Base-by-base conservation (phyloP, 495 filamentous ascomycete genomes). In the Achaetomiella virescens region DNA sequence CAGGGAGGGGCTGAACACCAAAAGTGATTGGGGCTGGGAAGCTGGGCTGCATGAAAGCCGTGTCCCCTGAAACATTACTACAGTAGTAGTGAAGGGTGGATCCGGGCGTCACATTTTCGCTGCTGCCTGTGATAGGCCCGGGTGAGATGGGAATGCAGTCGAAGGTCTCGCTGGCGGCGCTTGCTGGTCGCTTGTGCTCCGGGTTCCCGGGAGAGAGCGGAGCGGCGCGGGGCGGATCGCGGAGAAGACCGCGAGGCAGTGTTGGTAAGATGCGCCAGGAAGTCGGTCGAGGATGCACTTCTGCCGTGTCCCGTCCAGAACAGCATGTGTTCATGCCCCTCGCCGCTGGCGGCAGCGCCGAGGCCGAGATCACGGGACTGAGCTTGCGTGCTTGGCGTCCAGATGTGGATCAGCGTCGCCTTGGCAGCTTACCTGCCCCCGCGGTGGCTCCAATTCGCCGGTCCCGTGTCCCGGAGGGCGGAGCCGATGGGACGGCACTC, bases 21-120 rank as follows among this genome's bases (percentile, higher is more conserved):
- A 6, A 12, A 7, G 27, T 44, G 49, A 52, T 52, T 42, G 49
- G 49, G 49, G 49, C 49, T 52, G 49, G 18, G 24, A 33, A 12
- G 25, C 38, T 52, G 36, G 8, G 38, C 49, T 52, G 49, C 49
- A 52, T 52, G 36, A 51, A 25, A 31, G 48, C 21, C 40, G 38
- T n/a, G 29, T 25, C n/a, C 29, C 50, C 35, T 53, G 50, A 43
- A 35, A 33, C 50, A 38, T 24, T 25, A 44, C 22, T 12, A 9
- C 5, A 9, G 9, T 4, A 9, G 27, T 31, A 9, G 9, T 4
- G n/a, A 35, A 35, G 40, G 38, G 50, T 53, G 50, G 45, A 48
- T 27, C 25, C 37, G 25, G 17, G 35, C 35, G 38, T 43, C 0
- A 33, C 49, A 43, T 35, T 53, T 10, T 20, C 11, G 50, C 27